Base-by-base conservation (phyloP, 148 eudicot genomes). In the Vaccinium darrowii region DNA sequence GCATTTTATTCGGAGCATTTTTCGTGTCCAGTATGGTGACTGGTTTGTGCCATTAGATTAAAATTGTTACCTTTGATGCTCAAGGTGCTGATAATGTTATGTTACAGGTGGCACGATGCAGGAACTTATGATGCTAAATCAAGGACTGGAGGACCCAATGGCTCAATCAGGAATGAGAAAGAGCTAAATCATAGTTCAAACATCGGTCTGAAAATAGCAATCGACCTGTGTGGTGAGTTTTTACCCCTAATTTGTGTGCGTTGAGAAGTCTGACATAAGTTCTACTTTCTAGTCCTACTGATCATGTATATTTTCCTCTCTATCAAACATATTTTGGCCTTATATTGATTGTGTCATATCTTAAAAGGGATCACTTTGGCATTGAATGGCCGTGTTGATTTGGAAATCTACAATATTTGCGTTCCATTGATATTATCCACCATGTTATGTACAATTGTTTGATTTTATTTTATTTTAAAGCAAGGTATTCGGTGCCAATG, bases 131-230 rank as follows among this genome's bases (percentile, higher is more conserved):
- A 94, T 81, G 94, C 90, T n/a, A 90, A 88, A 81, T 86, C 97
- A 4, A 96, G 90, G 82, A 91, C 97, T n/a, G 99, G 99, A 81
- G 99, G 99, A 84, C 97, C 99, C 36, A 92, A 94, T 88, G 98
- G 97, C 39, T 96, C 99, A 4, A 93, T 96, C 71, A 93, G 93
- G 86, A 91, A 88, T 30, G 91, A 84, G 83, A 86, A 84, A 19
- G 98, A 96, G 92, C 83, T 86, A 85, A 90, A 79, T 56, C 95
- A 92, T 58, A 82, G 67, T 11, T 92, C 95, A 49, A 96, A 94
- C 82, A 85, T 72, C 10, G 98, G 99, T 51, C 88, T 96, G 60
- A 89, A 90, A 83, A 87, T 91, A 63, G 98, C 97, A 75, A 88
- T 93, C 51, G 94, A 94, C 83, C 85, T 96, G 19, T 96, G 98